Evolutionary conservation across 169 alveolate species (phyloP).

Genomic region (Eimeria sp.): DNA sequence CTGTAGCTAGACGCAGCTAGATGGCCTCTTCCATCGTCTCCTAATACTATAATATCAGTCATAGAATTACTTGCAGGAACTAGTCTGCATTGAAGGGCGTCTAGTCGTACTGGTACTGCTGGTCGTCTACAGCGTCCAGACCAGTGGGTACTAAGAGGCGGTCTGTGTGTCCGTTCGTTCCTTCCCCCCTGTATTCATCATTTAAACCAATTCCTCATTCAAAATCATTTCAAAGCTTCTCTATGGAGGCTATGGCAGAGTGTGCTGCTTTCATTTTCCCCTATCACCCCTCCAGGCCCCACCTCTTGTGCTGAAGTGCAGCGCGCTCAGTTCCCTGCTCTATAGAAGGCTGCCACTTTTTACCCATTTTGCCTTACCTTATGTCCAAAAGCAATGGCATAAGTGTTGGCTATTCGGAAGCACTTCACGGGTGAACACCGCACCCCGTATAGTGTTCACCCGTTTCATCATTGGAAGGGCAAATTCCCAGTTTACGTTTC

Average conservation of each 20-base stretch:
- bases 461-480: not conserved
- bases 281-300: not conserved
- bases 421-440: too few relatives aligned
- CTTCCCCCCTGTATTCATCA: not conserved
- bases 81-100: conserved; percentile 1
- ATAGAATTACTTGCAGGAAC: not conserved
- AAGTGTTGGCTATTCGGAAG: not conserved
- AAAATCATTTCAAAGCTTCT: not conserved
- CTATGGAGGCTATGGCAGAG: not conserved
- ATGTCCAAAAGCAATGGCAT: not conserved
- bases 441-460: not conserved
- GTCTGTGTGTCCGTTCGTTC: not conserved
- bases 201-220: not conserved
- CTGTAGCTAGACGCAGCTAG: not conserved
- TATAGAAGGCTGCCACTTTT: not conserved
- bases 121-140: conserved; percentile 26
- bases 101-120: not conserved
- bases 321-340: too few relatives aligned
- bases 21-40: not conserved
- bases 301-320: not conserved
- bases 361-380: not conserved
- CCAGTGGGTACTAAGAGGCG: conserved; percentile 24
- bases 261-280: not conserved
- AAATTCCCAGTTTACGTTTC: not conserved
- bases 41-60: not conserved